phyloP scores from a whole-genome alignment of 345 rosid species.

The Trapa bicornis region DNA sequence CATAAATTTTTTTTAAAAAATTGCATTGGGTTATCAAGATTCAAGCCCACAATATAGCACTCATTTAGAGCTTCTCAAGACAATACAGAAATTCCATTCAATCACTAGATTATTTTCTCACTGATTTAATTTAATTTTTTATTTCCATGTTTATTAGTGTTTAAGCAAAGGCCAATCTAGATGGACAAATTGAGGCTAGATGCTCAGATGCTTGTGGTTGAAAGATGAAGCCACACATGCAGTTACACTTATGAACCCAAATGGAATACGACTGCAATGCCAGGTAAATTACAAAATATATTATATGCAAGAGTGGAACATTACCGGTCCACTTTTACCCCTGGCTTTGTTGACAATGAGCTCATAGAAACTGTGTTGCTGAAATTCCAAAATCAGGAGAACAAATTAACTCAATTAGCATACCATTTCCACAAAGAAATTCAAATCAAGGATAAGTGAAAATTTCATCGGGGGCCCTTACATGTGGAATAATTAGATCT shows the following conservation, averaged over 20 bases:
- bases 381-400: conserved; percentile 18
- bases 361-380: conserved; percentile 99
- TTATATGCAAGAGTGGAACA: conserved; percentile 1
- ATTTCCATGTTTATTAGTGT: not conserved
- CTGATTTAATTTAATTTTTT: not conserved
- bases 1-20: too few species aligned
- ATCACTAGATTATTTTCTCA: not conserved
- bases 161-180: not conserved
- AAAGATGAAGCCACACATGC: not conserved
- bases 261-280: not conserved
- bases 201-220: not conserved
- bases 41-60: not conserved
- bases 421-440: not conserved
- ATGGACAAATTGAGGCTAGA: not conserved
- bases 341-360: conserved; percentile 91
- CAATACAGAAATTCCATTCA: not conserved
- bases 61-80: not conserved
- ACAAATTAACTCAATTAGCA: conserved; percentile 2
- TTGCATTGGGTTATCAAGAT: not conserved
- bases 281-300: not conserved
- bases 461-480: conserved; percentile 25
- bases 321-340: conserved; percentile 99
- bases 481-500: conserved; percentile 95
- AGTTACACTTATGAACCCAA: not conserved
- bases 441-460: not conserved